phyloP scores from a whole-genome alignment of 352 stramenopile species.

The Pythium vanterpoolii region DNA sequence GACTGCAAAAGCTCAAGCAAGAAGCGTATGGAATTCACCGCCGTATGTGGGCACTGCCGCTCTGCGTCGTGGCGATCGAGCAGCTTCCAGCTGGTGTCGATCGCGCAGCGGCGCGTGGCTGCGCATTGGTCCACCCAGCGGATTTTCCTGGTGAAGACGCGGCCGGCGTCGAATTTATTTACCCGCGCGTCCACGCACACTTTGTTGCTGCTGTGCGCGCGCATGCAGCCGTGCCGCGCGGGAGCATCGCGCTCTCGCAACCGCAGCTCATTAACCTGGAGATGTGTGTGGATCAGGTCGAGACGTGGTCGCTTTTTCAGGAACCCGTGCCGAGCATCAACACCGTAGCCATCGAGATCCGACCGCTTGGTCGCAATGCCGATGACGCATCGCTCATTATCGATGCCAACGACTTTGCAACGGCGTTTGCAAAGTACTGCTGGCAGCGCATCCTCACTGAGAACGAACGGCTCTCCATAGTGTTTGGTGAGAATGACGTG shows the following conservation, averaged over 20 bases:
- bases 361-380: slow-evolving; percentile 37
- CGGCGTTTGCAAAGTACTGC: slow-evolving; percentile 47
- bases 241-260: slow-evolving; percentile 57
- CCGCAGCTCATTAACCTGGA: slow-evolving; percentile 80
- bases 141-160: slow-evolving; percentile 38
- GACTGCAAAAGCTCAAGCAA: slow-evolving; percentile 45
- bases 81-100: slow-evolving; percentile 23
- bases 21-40: slow-evolving; percentile 12
- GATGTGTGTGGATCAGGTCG: slow-evolving; percentile 64
- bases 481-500: slow-evolving; percentile 35
- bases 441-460: slow-evolving; percentile 71
- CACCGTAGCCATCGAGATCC: slow-evolving; percentile 65
- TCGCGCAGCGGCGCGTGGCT: slow-evolving; percentile 34
- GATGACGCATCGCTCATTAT: slow-evolving; percentile 16
- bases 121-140: slow-evolving; percentile 55
- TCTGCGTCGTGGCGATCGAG: slow-evolving; percentile 47
- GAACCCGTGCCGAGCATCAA: slow-evolving; percentile 41
- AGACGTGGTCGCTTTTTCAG: slow-evolving; percentile 75
- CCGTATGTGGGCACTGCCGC: slow-evolving; percentile 30
- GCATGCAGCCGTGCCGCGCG: slow-evolving; percentile 35
- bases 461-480: slow-evolving; percentile 72
- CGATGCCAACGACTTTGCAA: slow-evolving; percentile 50
- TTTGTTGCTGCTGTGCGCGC: slow-evolving; percentile 61
- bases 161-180: slow-evolving; percentile 35
- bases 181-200: slow-evolving; percentile 69